Evolutionary conservation across 768 basidiomycete species (phyloP), one percentile per base, ranked within the genome.

Genomic region (Stropharia rugosoannulata): DNA sequence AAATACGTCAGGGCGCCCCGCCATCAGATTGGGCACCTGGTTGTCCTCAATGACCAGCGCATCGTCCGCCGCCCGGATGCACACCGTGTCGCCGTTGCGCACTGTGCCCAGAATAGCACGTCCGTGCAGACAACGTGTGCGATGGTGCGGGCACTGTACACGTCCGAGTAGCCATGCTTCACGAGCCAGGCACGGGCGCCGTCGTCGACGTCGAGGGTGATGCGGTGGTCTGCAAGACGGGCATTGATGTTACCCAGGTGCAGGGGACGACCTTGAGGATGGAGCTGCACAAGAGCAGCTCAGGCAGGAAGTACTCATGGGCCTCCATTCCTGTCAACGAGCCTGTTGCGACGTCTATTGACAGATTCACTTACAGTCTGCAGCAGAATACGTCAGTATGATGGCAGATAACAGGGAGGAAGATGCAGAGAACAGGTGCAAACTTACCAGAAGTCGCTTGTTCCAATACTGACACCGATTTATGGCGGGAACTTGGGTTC

Each of bases 131-230:
- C 90, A 18, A 94, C 84, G n/a, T 94, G 75, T 6, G 90, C 90
- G 53, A 96, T 91, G 5, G 92, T 89, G 32, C 94, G 79, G 0
- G 94, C 94, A 18, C 94, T 94, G 68, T 95, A 95, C 22, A 86
- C 70, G 44, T 90, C 84, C 3, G 91, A 94, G 67, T 91, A 95
- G 0, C 94, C 94, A 43, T 84, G 79, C 55, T 80, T n/a, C n/a
- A n/a, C n/a, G n/a, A n/a, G n/a, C n/a, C n/a, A n/a, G n/a, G n/a
- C n/a, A n/a, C n/a, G n/a, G 2, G 90, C 87, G 1, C 70, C 72
- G 0, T 78, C 73, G 57, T 86, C 83, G 1, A 93, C 83, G 51
- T 94, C 84, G 36, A 95, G 72, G 6, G 73, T 81, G 54, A 96
- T 93, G 15, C 87, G 72, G 32, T 87, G 75, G 47, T 79, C 73